These are phyloP conservation scores for Tolypocladium tundrense DNA, from an alignment of 2,329 filamentous ascomycete genomes.

Conservation along the genomic window DNA sequence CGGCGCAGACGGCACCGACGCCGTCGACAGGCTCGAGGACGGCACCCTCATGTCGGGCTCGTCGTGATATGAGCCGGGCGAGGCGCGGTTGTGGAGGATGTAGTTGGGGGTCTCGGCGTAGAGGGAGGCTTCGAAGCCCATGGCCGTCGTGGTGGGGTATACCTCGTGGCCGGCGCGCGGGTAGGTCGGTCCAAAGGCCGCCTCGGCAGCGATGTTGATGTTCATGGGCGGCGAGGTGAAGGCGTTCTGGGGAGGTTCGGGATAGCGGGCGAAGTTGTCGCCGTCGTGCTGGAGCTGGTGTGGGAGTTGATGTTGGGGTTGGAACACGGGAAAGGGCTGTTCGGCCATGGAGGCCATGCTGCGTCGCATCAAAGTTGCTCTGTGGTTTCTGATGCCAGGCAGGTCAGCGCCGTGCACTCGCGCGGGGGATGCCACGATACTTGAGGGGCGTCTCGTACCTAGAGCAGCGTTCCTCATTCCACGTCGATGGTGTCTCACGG, in stretches of 20 bases:
- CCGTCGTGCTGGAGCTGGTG: constrained; percentile 14
- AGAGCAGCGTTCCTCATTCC: not conserved
- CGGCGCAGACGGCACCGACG: constrained; percentile 51
- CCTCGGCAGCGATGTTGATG: constrained; percentile 36
- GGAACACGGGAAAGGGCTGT: constrained; percentile 17
- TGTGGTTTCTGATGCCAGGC: not conserved
- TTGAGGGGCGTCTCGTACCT: not conserved
- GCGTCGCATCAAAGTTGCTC: constrained; percentile 1
- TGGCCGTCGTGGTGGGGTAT: constrained; percentile 19
- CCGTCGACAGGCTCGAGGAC: constrained; percentile 50
- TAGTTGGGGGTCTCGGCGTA: constrained; percentile 36
- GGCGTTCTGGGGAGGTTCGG: constrained; percentile 29
- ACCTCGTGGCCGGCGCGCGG: constrained; percentile 16
- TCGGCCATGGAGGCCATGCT: constrained; percentile 20
- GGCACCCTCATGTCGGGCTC: constrained; percentile 39
- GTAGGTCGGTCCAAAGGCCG: constrained; percentile 20
- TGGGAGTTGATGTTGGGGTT: constrained; percentile 10
- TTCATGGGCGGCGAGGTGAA: constrained; percentile 35
- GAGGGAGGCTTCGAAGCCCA: constrained; percentile 35
- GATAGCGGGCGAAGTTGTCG: constrained; percentile 34
- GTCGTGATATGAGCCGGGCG: constrained; percentile 38
- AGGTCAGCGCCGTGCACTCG: not conserved
- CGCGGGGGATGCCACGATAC: not conserved
- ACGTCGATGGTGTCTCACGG: constrained; percentile 2
- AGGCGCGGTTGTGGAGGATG: constrained; percentile 35